These are phyloP conservation scores for Coemansia sp. DNA, from an alignment of 192 early-diverging fungal genomes.

Conservation along the genomic window DNA sequence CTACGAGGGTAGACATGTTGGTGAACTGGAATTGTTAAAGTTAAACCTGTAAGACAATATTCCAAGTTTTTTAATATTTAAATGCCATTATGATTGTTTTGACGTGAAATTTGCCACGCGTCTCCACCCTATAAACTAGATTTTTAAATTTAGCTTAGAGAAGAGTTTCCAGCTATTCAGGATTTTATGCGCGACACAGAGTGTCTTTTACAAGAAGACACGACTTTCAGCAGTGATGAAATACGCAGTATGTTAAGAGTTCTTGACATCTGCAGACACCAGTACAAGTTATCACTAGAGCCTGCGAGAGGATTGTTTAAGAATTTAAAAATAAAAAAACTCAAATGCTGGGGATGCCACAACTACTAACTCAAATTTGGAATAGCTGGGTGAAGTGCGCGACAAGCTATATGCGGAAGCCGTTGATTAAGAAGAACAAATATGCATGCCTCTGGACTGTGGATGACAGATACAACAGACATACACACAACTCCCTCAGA, in stretches of 20 bases:
- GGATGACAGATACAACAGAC: conserved; percentile 40
- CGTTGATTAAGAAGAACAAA: conserved; percentile 27
- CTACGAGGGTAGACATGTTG: too few species aligned
- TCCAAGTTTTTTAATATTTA: too few species aligned
- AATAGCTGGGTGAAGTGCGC: conserved; percentile 22
- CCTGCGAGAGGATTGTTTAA: conserved; percentile 14
- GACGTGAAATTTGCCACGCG: too few species aligned
- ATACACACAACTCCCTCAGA: conserved; percentile 40
- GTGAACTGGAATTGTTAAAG: too few species aligned
- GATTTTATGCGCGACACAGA: too few species aligned
- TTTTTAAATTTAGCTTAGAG: too few species aligned
- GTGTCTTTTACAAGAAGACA: conserved; percentile 39
- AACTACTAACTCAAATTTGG: neutral
- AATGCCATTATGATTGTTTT: too few species aligned
- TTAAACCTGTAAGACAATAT: too few species aligned
- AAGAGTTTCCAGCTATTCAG: too few species aligned
- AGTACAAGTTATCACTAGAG: conserved; percentile 29
- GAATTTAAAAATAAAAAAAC: neutral
- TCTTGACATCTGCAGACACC: conserved; percentile 22
- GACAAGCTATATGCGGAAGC: conserved; percentile 23
- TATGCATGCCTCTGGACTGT: conserved; percentile 30
- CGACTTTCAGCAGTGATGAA: conserved; percentile 18
- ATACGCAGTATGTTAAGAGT: conserved; percentile 14
- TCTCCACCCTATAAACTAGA: too few species aligned
- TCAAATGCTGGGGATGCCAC: neutral